Evolutionary conservation across 768 basidiomycete species (phyloP).

Genomic region (Pulveroboletus ravenelii): DNA sequence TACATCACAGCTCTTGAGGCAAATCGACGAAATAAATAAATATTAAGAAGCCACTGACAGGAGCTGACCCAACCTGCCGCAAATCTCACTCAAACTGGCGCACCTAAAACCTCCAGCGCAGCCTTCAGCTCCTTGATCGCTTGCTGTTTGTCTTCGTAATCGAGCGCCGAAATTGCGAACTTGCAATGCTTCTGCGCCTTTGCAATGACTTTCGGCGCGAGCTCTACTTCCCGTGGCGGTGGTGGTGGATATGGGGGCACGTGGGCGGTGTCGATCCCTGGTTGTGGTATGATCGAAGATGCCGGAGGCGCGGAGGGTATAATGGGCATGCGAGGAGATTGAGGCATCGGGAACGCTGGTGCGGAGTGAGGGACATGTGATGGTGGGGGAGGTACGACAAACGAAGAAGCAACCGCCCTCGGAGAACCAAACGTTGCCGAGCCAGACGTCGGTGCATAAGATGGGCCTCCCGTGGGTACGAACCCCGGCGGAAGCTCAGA

Average conservation of each 20-base stretch:
- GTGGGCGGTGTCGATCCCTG: conserved; percentile 5
- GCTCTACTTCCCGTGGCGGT: conserved; percentile 32
- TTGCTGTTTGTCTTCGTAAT: conserved; percentile 89
- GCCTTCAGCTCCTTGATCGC: conserved; percentile 77
- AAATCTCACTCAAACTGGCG: conserved; percentile 25
- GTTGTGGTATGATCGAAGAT: background rate
- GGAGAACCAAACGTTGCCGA: conserved; percentile 9
- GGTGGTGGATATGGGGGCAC: conserved; percentile 20
- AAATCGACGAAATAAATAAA: conserved; percentile 4
- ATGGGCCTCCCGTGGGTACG: conserved; percentile 22
- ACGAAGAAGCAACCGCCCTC: conserved; percentile 1
- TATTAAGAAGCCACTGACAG: conserved; percentile 4
- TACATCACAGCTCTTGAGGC: conserved; percentile 2
- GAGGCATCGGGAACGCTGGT: conserved; percentile 10
- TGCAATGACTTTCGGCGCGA: conserved; percentile 63
- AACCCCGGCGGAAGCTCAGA: conserved; percentile 27
- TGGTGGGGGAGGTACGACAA: conserved; percentile 19
- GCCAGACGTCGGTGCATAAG: conserved; percentile 11
- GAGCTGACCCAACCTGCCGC: too few species aligned
- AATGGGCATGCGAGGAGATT: conserved; percentile 23
- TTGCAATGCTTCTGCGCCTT: conserved; percentile 87
- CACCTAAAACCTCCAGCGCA: conserved; percentile 67
- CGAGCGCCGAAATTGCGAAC: conserved; percentile 91
- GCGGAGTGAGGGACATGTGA: conserved; percentile 5
- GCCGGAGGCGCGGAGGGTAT: background rate